Base-by-base conservation (phyloP, 352 stramenopile genomes). In the Phytophthora hybrid region DNA sequence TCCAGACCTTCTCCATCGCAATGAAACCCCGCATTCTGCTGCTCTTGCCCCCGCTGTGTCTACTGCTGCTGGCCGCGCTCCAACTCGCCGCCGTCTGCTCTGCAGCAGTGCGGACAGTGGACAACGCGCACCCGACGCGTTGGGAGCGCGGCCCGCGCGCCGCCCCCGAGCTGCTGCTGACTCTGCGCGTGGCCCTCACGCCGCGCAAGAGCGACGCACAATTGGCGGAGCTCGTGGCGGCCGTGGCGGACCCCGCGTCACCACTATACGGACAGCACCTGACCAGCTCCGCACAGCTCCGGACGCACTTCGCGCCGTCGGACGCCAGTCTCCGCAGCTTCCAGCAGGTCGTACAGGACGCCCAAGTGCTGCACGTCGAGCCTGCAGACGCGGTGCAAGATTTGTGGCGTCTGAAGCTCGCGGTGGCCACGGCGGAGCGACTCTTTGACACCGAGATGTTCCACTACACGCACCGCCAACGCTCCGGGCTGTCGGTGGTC, bases 401-500 rank as follows among this genome's bases (percentile, higher is more conserved):
- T 60, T 80, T 81, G 21, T 86, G 82, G 80, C 71, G 64, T 39
- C 14, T 92, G n/a, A 71, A 70, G 1, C 77, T 90, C 66, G 44
- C 44, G 63, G 86, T 79, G 7, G 66, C 54, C 5, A 73, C 76
- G 19, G 81, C 83, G 32, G 88, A 95, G 68, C 49, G 54, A 21
- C 62, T 89, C 32, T 92, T 95, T 31, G 41, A 53, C 18, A 93
- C 85, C 29, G 54, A 77, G 55, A 61, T 95, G 41, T 84, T 84
- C 60, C 78, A 90, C 58, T 93, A 82, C 57, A 41, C 49, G 5
- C 80, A 90, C 58, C 46, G 58, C 7, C 44, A 78, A 23, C 52
- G 73, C 23, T 37, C 59, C 5, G 57, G 55, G 3, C 52, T 90
- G 55, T 77, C 64, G 13, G 74, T 95, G 10, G 61, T 93, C 13